A percentile compares a stretch with the other conserved stretches of the same genome.
Conservation (phyloP, 768 basidiomycete genomes). For the Lactarius vividus region DNA sequence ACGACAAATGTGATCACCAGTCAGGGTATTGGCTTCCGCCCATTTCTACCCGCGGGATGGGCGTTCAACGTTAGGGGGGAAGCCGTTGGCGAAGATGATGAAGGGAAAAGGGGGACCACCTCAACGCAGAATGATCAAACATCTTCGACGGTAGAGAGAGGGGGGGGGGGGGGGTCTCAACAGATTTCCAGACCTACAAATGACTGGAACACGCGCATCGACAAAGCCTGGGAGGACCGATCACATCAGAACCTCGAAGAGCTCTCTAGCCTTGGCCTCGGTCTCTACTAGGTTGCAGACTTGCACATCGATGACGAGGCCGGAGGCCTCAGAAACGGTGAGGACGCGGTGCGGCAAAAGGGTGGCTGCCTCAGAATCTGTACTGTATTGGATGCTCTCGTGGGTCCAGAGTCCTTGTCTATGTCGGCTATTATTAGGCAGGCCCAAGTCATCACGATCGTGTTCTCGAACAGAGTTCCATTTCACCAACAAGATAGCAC, state of each 20-base stretch:
- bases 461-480: not conserved
- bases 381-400: constrained; percentile 22
- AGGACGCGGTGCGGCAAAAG: constrained; percentile 48
- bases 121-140: constrained; percentile 3
- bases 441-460: not conserved
- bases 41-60: not conserved
- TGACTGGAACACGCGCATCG: constrained; percentile 53
- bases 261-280: constrained; percentile 2
- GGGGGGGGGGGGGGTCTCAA: constrained; percentile 3
- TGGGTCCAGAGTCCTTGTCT: not conserved
- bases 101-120: not conserved
- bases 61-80: not conserved
- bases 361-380: constrained; percentile 38
- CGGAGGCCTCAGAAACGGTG: constrained; percentile 44
- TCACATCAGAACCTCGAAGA: constrained; percentile 33
- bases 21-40: not conserved
- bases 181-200: constrained; percentile 36
- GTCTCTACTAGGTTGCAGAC: constrained; percentile 17
- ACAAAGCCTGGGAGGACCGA: constrained; percentile 57
- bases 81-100: not conserved
- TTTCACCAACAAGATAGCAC: constrained; percentile 4
- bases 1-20: not conserved
- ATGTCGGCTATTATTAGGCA: constrained; percentile 1
- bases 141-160: not conserved
- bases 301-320: constrained; percentile 48